A percentile compares a stretch with the other conserved stretches of the same genome.
phyloP scores from a whole-genome alignment of 1,284 basidiomycete genomes.

The Ceratobasidium sp. region DNA sequence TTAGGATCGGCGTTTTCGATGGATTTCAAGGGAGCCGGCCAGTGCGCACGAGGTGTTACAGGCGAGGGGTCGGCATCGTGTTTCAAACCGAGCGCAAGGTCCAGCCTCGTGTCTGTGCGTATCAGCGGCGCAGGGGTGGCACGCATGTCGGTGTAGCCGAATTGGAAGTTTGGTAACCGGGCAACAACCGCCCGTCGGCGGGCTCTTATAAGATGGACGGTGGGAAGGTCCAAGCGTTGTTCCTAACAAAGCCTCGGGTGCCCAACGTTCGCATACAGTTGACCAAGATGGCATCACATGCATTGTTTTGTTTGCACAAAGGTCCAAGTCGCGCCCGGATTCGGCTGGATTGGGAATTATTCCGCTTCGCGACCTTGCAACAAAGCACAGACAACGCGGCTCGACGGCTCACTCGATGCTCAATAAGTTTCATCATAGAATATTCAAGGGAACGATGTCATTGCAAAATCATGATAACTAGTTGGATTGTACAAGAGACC shows the following conservation, averaged over 20 bases:
- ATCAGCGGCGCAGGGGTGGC: conserved; percentile 16
- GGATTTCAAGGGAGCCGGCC: not conserved
- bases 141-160: conserved; percentile 16
- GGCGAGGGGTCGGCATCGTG: conserved; percentile 11
- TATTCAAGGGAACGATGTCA: conserved; percentile 28
- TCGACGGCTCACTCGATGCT: not conserved
- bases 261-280: conserved; percentile 9
- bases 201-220: conserved; percentile 11
- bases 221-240: conserved; percentile 3
- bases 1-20: not conserved
- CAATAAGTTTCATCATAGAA: not conserved
- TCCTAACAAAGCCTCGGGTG: not conserved
- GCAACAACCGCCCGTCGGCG: not conserved
- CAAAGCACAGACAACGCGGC: not conserved
- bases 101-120: conserved; percentile 34
- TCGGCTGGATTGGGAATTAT: conserved; percentile 8
- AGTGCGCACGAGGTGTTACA: conserved; percentile 16
- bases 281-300: not conserved
- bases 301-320: conserved; percentile 24
- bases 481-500: conserved; percentile 35
- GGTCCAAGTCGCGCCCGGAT: conserved; percentile 7
- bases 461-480: conserved; percentile 26
- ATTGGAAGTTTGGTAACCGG: not conserved
- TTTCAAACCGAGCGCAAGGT: conserved; percentile 32
- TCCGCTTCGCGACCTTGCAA: not conserved